Base-by-base conservation (phyloP, 177 flowering plant genomes). In the Vitis hybrid region DNA sequence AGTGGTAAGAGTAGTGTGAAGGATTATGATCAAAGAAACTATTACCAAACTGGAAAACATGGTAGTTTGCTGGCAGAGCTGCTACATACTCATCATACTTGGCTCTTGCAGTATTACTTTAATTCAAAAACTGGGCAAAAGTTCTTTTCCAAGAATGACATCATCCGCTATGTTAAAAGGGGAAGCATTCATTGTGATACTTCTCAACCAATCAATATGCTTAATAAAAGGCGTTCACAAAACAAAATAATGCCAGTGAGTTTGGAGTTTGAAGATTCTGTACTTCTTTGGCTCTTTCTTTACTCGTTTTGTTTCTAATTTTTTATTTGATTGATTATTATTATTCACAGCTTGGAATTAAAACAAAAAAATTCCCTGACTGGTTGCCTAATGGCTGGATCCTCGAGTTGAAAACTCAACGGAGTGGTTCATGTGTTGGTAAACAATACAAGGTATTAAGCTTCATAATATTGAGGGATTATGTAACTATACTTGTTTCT, bases 381-480 rank as follows among this genome's bases (percentile, higher is more conserved):
- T 78, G 82, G 85, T 80, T 88, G 62, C 92, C 90, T 45, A n/a
- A 69, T 22, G 89, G 90, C 51, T 88, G 92, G 90, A 71, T n/a
- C 12, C 51, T 80, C 74, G 85, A 86, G 60, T 4, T 68, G 51
- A 86, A 55, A 82, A 66, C 55, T 26, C 65, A 82, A 64, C 74
- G 75, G 50, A 70, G 79, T 70, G 85, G 89, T 61, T 0, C 61
- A 10, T 19, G 5, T 2, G 29, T 29, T 45, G 87, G 86, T 74
- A 29, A 31, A 7, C 11, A 3, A 51, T 79, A 80, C 67, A 86
- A 86, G 92, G 90, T 88, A 76, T 31, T 3, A 31, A 13, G 45
- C 45, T 39, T 39, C 45, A 7, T 39, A 39, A 39, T 7, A 4
- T 39, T 39, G 45, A 39, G 45, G 45, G 45, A 39, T 39, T 39